Evolutionary conservation across 2,329 filamentous ascomycete genomes (phyloP), one percentile per base, ranked within the genome.

Genomic region (Scedosporium dehoogii): DNA sequence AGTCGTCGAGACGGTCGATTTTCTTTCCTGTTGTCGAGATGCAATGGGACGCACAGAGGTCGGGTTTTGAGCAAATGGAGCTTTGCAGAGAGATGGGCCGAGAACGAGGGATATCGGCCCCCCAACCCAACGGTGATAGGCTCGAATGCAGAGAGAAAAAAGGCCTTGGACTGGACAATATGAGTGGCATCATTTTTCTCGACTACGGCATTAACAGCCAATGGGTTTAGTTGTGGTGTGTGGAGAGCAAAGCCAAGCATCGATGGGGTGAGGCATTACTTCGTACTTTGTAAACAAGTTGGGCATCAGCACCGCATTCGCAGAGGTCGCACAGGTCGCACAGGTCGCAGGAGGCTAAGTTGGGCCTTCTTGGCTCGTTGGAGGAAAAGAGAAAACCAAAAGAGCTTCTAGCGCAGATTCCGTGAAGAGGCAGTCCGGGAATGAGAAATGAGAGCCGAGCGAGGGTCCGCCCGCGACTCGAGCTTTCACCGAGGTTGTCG

Each of bases 1-100:
- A 48, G 16, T 21, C 18, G 6, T 21, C 25, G 9, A n/a, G 16
- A 18, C 16, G 18, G 44, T 33, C 27, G 9, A 23, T 38, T 3
- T 4, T 64, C n/a, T 55, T 25, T 7, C 59, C 59, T 18, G 25
- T 58, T 41, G 56, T 33, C 56, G 56, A 58, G 56, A 58, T 42
- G 56, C 29, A 33, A 41, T 21, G 18, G 44, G 9, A 48, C 18
- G 44, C 44, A 48, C n/a, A 18, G n/a, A 10, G 21, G 16, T 21
- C 44, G 16, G 44, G 9, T 21, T 48, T 48, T 14, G 44, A n/a
- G 44, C 18, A 48, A 21, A 48, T 48, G 44, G 44, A 48, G 18
- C 44, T 48, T 21, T 21, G 33, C 33, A 38, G 33, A 38, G 33
- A 38, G 33, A 38, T 38, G 33, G 33, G 33, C 33, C 33, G 33